These are phyloP conservation scores for Sclerospora graminicola DNA, from an alignment of 352 stramenopile genomes.

Conservation along the genomic window DNA sequence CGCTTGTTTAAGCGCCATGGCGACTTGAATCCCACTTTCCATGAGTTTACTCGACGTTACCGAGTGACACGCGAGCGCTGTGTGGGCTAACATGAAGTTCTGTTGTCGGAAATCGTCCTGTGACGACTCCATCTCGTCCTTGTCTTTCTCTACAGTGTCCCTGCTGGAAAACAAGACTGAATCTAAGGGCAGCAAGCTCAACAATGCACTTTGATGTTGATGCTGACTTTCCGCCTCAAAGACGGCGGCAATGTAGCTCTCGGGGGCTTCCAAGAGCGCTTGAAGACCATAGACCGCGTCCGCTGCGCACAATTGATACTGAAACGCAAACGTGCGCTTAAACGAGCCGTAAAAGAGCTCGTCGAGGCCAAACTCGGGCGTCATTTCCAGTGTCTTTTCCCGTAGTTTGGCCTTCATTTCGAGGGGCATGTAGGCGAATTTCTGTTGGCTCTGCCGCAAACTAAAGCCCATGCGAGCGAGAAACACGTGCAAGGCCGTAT, in stretches of 20 bases:
- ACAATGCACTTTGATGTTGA: constrained; percentile 33
- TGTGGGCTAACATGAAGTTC: constrained; percentile 73
- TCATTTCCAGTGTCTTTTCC: constrained; percentile 88
- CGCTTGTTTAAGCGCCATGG: constrained; percentile 91
- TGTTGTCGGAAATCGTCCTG: constrained; percentile 61
- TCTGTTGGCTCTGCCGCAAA: constrained; percentile 92
- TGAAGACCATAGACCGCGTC: constrained; percentile 93
- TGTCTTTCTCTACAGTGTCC: background rate
- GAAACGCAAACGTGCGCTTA: constrained; percentile 90
- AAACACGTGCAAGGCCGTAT: constrained; percentile 86
- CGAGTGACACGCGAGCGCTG: constrained; percentile 54
- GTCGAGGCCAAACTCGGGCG: constrained; percentile 90
- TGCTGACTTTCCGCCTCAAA: constrained; percentile 57
- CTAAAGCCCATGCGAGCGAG: constrained; percentile 97
- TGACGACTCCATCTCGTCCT: constrained; percentile 13
- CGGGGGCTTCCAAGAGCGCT: constrained; percentile 87
- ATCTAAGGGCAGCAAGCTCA: constrained; percentile 28
- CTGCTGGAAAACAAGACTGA: constrained; percentile 9
- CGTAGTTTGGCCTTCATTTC: constrained; percentile 88
- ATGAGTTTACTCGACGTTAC: constrained; percentile 73
- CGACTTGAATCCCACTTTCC: constrained; percentile 90
- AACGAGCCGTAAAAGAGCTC: constrained; percentile 96
- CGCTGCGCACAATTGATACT: constrained; percentile 90
- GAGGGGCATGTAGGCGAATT: constrained; percentile 92
- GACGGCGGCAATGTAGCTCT: constrained; percentile 51